Percentiles rank a stretch among this genome's conserved stretches.
Evolutionary conservation across 2,329 filamentous ascomycete genomes (phyloP).

Genomic region (Fonsecaea erecta): DNA sequence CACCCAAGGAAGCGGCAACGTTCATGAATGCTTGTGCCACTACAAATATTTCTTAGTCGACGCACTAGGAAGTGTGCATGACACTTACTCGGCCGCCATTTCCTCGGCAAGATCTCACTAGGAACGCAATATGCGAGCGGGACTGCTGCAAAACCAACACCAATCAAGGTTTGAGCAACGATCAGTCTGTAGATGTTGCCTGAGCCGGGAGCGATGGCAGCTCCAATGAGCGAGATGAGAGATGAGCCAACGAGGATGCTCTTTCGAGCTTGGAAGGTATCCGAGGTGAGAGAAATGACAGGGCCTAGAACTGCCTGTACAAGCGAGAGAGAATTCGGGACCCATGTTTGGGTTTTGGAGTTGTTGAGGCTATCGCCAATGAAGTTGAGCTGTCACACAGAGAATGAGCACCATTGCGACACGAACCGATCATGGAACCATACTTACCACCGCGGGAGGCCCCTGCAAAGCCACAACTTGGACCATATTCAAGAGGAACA

Average conservation of each 20-base stretch:
- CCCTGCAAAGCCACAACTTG: constrained; percentile 32
- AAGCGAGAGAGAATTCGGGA: constrained; percentile 33
- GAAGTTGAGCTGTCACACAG: constrained; percentile 23
- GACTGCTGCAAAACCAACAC: constrained; percentile 32
- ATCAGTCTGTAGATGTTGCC: constrained; percentile 31
- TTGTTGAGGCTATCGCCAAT: constrained; percentile 30
- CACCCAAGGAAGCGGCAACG: constrained; percentile 29
- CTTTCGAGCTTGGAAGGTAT: constrained; percentile 35
- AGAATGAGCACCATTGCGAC: not conserved
- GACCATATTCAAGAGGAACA: constrained; percentile 33
- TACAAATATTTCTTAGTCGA: constrained; percentile 6
- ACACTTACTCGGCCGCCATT: constrained; percentile 35
- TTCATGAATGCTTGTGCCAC: constrained; percentile 33
- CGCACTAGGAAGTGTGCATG: not conserved
- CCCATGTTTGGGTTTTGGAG: constrained; percentile 29
- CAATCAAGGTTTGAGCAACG: constrained; percentile 32
- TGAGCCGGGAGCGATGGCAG: constrained; percentile 33
- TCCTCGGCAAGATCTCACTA: constrained; percentile 34
- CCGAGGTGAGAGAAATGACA: constrained; percentile 30
- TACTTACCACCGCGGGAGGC: constrained; percentile 34
- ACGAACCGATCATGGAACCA: not conserved
- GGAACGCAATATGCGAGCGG: constrained; percentile 33
- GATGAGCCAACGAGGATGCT: constrained; percentile 30
- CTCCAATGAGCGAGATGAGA: constrained; percentile 27
- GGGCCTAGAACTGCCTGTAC: constrained; percentile 35